These are phyloP conservation scores for Marchantia paleacea DNA, from an alignment of 225 moss, liverwort and hornwort genomes.

Conservation along the genomic window DNA sequence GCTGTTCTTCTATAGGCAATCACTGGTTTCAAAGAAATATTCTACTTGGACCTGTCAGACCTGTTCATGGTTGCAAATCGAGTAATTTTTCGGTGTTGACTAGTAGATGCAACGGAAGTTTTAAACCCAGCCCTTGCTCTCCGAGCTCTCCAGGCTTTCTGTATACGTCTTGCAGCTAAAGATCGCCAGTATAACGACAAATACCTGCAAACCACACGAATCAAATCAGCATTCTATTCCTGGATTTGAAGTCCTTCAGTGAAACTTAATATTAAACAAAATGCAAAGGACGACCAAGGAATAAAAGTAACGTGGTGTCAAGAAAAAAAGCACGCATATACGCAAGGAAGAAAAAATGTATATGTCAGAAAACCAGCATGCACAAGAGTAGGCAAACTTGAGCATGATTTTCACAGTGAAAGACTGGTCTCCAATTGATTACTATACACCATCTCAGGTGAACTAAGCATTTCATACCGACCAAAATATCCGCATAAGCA, in stretches of 20 bases:
- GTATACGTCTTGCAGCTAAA: conserved; percentile 41
- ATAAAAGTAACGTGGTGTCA: neutral
- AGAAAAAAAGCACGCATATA: neutral
- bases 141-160: conserved; percentile 41
- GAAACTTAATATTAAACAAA: neutral
- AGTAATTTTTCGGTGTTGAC: neutral
- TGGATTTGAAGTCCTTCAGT: neutral
- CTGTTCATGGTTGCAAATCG: conserved; percentile 33
- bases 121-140: conserved; percentile 17
- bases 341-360: neutral
- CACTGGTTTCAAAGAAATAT: neutral
- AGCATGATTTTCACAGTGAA: no score
- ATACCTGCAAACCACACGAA: conserved; percentile 28
- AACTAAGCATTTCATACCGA: no score
- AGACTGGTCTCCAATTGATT: no score
- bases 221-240: neutral
- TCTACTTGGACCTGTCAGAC: neutral
- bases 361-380: no score
- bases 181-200: conserved; percentile 44
- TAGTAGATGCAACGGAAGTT: neutral
- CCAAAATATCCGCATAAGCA: no score
- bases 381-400: no score
- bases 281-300: neutral
- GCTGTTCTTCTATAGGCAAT: neutral
- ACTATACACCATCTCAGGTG: no score